Evolutionary conservation across 2,329 filamentous ascomycete genomes (phyloP), one percentile per base, ranked within the genome.

Genomic region (Lasiodiplodia sp.): DNA sequence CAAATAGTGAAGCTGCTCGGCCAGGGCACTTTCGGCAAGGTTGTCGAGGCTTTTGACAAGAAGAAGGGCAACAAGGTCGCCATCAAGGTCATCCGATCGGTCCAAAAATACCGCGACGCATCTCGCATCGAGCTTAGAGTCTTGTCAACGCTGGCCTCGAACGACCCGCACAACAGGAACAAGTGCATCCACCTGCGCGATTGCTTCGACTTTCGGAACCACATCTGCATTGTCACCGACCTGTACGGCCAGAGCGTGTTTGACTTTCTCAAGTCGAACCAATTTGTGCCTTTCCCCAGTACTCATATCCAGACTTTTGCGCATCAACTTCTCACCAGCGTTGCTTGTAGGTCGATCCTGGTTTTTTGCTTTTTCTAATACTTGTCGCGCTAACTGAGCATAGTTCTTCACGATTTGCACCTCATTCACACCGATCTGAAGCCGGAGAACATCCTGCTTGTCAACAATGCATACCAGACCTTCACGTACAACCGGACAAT

Each of bases 261-360:
- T 78, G 96, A 99, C 81, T 99, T 99, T 74, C 86, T 99, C 58
- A 99, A 99, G 83, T 90, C 91, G 76, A 98, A 98, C 77, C 88
- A 89, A 72, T 99, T 99, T 77, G 94, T 97, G 21, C 96, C 96
- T 0, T 99, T 99, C 76, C 96, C 96, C 14, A 98, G 96, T 84
- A 97, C 94, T 72, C 96, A 99, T 80, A 99, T 99, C 69, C 96
- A 98, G 80, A 95, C 89, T 78, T 98, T 99, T 84, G 96, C 96
- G 58, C 90, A 95, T 62, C 96, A 99, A 78, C 85, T 99, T 18
- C 92, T 99, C 70, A 98, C 95, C n/a, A 98, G 95, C 76, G 96
- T 99, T 76, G 96, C 96, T 69, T 99, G 93, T 97, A 83, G 86
- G 93, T 89, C 51, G 7, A 37, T 64, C 28, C 28, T 28, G 28